Percentiles rank a stretch among this genome's conserved stretches.
Evolutionary conservation across 345 rosid genomes (phyloP).

Genomic region (Rhodamnia rubescens): DNA sequence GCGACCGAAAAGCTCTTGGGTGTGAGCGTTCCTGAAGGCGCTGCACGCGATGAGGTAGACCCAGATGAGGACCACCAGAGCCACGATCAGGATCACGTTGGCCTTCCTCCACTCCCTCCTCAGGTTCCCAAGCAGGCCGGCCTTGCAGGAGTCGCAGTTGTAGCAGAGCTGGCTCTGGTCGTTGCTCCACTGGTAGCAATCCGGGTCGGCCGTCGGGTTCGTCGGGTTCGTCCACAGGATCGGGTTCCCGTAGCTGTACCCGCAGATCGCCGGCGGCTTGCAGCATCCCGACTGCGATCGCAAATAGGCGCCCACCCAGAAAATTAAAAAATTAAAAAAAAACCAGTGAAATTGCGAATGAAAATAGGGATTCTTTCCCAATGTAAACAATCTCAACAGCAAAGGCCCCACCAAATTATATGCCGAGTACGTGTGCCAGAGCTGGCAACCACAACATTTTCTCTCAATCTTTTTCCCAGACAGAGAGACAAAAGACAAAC

Average conservation of each 20-base stretch:
- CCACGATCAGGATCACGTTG: slow-evolving; percentile 58
- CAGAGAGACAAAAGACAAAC: not conserved
- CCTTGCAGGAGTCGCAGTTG: slow-evolving; percentile 78
- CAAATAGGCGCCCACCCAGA: not conserved
- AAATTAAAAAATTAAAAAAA: no score
- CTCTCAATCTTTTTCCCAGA: not conserved
- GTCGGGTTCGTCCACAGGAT: slow-evolving; percentile 68
- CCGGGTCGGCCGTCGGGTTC: slow-evolving; percentile 65
- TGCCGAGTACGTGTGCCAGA: not conserved
- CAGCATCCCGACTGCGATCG: slow-evolving; percentile 75
- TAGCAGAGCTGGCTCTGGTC: slow-evolving; percentile 79
- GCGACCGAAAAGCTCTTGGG: slow-evolving; percentile 60
- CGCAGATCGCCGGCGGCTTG: slow-evolving; percentile 81
- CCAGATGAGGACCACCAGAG: slow-evolving; percentile 65
- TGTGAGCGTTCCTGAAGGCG: slow-evolving; percentile 83
- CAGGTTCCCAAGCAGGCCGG: slow-evolving; percentile 72
- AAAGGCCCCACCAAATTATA: not conserved
- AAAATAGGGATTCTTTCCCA: not conserved
- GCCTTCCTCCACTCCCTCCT: slow-evolving; percentile 84
- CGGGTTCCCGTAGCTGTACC: slow-evolving; percentile 71
- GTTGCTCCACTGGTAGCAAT: slow-evolving; percentile 78
- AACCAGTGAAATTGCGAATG: not conserved
- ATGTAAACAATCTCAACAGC: not conserved
- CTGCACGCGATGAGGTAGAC: slow-evolving; percentile 80
- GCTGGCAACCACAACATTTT: not conserved